phyloP scores from a whole-genome alignment of 345 rosid genomes.

The Brassica carinata region DNA sequence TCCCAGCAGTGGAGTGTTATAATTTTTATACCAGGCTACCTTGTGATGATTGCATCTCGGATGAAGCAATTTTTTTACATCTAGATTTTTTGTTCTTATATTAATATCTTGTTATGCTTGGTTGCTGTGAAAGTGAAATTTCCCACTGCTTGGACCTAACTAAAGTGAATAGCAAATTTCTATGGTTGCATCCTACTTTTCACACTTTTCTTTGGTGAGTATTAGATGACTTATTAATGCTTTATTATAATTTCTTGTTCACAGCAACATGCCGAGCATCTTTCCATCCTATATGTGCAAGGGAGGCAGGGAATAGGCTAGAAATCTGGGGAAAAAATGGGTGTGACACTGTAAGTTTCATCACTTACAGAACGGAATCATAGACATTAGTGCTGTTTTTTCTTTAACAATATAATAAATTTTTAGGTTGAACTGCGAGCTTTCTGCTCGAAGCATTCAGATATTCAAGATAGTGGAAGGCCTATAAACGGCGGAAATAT shows the following conservation, averaged over 20 bases:
- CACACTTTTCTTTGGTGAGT: slow-evolving; percentile 1
- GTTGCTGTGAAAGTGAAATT: slow-evolving; percentile 16
- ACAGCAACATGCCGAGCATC: slow-evolving; percentile 88
- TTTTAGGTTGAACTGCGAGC: slow-evolving; percentile 89
- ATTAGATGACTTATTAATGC: slow-evolving; percentile 38
- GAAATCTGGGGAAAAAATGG: slow-evolving; percentile 96
- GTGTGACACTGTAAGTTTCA: slow-evolving; percentile 66
- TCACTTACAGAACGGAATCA: slow-evolving; percentile 12
- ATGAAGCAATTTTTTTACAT: neutral
- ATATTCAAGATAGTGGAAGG: slow-evolving; percentile 42
- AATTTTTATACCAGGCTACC: slow-evolving; percentile 9
- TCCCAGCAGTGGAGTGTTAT: neutral
- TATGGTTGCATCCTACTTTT: slow-evolving; percentile 1
- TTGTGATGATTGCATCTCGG: slow-evolving; percentile 9
- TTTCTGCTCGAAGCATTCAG: slow-evolving; percentile 93
- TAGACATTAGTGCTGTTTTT: slow-evolving; percentile 1
- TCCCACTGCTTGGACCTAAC: neutral
- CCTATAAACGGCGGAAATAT: slow-evolving; percentile 40
- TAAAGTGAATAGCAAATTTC: neutral
- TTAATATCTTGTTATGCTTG: slow-evolving; percentile 11
- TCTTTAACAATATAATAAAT: slow-evolving; percentile 28
- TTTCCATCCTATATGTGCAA: slow-evolving; percentile 95
- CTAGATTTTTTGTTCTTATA: neutral
- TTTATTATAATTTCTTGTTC: slow-evolving; percentile 40
- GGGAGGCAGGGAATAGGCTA: slow-evolving; percentile 85